Percentiles rank a stretch among this genome's conserved stretches.
Conservation (phyloP, 2,329 filamentous ascomycete species). For the Phyllosticta citrichinensis region DNA sequence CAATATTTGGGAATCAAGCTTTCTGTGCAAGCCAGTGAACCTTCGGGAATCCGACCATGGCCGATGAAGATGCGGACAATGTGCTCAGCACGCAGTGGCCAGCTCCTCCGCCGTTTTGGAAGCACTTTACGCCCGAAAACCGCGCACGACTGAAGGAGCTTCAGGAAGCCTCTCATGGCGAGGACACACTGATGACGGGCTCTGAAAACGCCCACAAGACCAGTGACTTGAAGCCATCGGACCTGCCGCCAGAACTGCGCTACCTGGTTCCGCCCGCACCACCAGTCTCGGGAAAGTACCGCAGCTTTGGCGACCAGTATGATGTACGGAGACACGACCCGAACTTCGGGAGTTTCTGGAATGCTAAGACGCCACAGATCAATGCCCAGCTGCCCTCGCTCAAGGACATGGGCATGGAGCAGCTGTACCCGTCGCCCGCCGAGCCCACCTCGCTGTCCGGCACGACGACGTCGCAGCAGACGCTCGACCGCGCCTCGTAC, state of each 20-base stretch:
- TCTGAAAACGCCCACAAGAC: constrained; percentile 19
- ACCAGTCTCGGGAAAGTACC: constrained; percentile 60
- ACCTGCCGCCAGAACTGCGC: constrained; percentile 60
- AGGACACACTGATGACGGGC: constrained; percentile 16
- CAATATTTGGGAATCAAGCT: too few species aligned
- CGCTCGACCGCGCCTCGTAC: constrained; percentile 45
- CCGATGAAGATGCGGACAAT: constrained; percentile 42
- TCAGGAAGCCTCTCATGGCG: constrained; percentile 24
- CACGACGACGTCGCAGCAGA: constrained; percentile 45
- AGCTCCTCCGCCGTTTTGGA: constrained; percentile 81
- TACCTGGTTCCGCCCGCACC: constrained; percentile 73
- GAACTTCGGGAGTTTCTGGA: neutral
- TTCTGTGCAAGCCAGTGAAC: neutral
- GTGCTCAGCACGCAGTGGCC: constrained; percentile 58
- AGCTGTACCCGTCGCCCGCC: constrained; percentile 50
- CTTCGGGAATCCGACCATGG: constrained; percentile 38
- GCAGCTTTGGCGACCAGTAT: constrained; percentile 50
- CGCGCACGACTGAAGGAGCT: constrained; percentile 47
- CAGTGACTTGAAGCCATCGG: constrained; percentile 12
- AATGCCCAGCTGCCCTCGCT: constrained; percentile 56
- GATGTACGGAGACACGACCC: neutral
- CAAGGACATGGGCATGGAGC: constrained; percentile 59
- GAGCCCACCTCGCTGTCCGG: constrained; percentile 22
- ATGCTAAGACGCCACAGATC: constrained; percentile 26
- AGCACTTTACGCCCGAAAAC: constrained; percentile 72